These are phyloP conservation scores for Chara braunii DNA, from an alignment of 139 green algal species.

Conservation along the genomic window DNA sequence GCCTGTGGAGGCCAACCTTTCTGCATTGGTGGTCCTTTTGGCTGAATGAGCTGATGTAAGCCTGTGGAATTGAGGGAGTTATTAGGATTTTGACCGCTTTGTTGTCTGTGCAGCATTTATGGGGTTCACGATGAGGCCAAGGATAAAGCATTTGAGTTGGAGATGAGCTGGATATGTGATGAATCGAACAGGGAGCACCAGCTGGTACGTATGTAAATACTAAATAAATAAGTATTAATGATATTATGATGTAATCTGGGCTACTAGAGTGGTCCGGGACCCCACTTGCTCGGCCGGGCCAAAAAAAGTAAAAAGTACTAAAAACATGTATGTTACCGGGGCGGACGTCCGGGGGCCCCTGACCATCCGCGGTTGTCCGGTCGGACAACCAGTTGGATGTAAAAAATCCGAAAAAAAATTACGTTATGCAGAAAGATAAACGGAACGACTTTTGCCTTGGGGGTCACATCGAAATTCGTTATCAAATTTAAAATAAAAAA, in stretches of 20 bases:
- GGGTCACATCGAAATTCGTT: too few species aligned
- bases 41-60: too few species aligned
- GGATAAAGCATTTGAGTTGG: slow-evolving; percentile 95
- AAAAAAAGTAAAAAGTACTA: slow-evolving; percentile 7
- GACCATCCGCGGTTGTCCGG: not conserved
- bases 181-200: slow-evolving; percentile 66
- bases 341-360: not conserved
- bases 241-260: slow-evolving; percentile 1
- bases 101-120: slow-evolving; percentile 53
- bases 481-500: too few species aligned
- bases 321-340: not conserved
- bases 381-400: not conserved
- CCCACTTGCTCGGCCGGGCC: not conserved
- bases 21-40: too few species aligned
- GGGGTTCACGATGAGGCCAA: slow-evolving; percentile 88
- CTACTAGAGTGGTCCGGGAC: not conserved
- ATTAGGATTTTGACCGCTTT: too few species aligned
- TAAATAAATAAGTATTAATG: slow-evolving; percentile 5
- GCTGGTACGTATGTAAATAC: slow-evolving; percentile 45
- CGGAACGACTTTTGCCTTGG: too few species aligned
- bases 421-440: too few species aligned
- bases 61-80: too few species aligned
- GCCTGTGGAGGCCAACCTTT: too few species aligned
- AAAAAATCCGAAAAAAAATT: too few species aligned
- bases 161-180: slow-evolving; percentile 93